These are phyloP conservation scores for Pyronema domesticum DNA, from an alignment of 495 filamentous ascomycete genomes.

Conservation along the genomic window DNA sequence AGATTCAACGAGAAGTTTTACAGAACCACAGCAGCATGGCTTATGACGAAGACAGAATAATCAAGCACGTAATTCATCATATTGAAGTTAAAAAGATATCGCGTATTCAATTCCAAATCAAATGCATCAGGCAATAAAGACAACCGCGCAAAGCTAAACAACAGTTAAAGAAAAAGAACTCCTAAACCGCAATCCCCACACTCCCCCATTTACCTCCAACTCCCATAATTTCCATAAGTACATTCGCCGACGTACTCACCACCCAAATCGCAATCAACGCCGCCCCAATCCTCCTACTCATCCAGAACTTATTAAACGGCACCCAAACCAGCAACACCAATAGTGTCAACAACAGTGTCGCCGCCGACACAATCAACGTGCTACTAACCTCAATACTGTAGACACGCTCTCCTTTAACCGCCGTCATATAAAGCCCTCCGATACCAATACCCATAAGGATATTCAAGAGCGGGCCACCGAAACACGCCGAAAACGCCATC, in stretches of 20 bases:
- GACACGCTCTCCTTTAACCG: conserved; percentile 34
- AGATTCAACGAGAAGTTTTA: too few species aligned
- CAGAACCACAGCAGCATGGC: too few species aligned
- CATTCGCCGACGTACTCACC: conserved; percentile 65
- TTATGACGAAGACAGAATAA: too few species aligned
- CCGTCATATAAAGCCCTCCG: conserved; percentile 67
- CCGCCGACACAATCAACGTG: conserved; percentile 63
- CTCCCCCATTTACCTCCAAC: conserved; percentile 27
- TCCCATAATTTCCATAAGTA: conserved; percentile 62
- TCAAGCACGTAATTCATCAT: too few species aligned
- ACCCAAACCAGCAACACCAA: conserved; percentile 61
- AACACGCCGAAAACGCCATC: conserved; percentile 92
- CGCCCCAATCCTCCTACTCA: conserved; percentile 73
- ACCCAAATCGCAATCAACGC: conserved; percentile 68
- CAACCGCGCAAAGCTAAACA: too few species aligned
- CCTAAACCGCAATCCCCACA: too few species aligned
- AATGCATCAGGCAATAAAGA: too few species aligned
- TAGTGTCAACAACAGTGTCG: conserved; percentile 65
- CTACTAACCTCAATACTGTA: conserved; percentile 71
- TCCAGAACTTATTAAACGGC: conserved; percentile 73
- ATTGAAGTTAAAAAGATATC: too few species aligned
- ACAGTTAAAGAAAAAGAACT: too few species aligned
- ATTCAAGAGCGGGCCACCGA: conserved; percentile 94
- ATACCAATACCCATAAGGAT: conserved; percentile 88
- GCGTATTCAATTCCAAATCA: too few species aligned